phyloP scores from a whole-genome alignment of 371 early-diverging fungal genomes.

The Mucor plumbeus region DNA sequence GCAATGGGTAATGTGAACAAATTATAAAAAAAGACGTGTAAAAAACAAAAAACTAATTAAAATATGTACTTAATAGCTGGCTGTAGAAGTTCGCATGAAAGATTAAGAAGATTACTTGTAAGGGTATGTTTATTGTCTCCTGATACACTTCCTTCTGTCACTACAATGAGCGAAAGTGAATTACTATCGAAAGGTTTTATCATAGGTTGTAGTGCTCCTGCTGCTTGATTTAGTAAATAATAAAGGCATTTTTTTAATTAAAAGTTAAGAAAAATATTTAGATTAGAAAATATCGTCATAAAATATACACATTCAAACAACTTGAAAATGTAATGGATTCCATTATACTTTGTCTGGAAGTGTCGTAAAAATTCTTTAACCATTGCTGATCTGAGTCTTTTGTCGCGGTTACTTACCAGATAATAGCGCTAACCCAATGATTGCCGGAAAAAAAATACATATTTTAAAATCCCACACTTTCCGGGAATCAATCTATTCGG shows the following conservation, averaged over 20 bases:
- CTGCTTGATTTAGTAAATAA: slow-evolving; percentile 38
- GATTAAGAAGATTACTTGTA: slow-evolving; percentile 54
- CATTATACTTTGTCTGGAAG: no score
- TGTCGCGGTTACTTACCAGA: no score
- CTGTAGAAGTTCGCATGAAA: slow-evolving; percentile 62
- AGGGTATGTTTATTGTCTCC: slow-evolving; percentile 48
- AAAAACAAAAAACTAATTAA: background rate
- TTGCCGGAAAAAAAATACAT: background rate
- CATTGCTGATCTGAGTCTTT: no score
- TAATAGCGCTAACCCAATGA: no score
- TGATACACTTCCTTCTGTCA: slow-evolving; percentile 33
- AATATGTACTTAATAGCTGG: slow-evolving; percentile 39
- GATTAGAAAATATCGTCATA: background rate
- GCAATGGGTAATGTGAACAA: slow-evolving; percentile 45
- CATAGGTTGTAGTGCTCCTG: slow-evolving; percentile 56
- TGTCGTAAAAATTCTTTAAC: no score
- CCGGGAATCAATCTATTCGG: slow-evolving; percentile 13
- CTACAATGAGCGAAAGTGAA: slow-evolving; percentile 37
- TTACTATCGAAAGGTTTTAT: slow-evolving; percentile 47
- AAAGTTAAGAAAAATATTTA: no score
- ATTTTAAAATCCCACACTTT: slow-evolving; percentile 3
- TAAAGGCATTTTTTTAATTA: background rate
- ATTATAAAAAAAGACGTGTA: background rate
- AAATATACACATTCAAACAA: no score
- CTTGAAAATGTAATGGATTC: no score